A percentile compares a stretch with the other conserved stretches of the same genome.
These are phyloP conservation scores for Penicillium pulvis DNA, from an alignment of 495 filamentous ascomycete genomes.

Conservation along the genomic window DNA sequence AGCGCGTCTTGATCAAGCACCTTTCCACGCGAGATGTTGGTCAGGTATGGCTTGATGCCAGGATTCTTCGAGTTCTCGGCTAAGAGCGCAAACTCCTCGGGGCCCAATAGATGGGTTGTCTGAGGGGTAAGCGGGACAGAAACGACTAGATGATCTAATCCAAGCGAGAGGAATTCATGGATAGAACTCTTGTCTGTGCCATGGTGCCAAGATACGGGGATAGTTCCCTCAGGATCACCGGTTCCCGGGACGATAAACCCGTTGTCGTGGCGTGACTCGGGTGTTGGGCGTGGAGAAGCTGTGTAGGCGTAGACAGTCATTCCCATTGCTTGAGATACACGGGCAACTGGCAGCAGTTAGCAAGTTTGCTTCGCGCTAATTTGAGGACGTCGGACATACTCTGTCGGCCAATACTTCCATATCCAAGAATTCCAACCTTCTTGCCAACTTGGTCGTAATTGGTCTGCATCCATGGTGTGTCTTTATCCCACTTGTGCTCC, in stretches of 20 bases:
- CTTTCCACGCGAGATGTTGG: constrained; percentile 74
- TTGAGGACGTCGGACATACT: constrained; percentile 26
- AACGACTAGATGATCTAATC: constrained; percentile 76
- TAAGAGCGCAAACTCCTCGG: constrained; percentile 68
- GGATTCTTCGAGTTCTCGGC: constrained; percentile 39
- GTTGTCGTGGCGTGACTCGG: constrained; percentile 59
- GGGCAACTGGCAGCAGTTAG: constrained; percentile 47
- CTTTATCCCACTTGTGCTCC: constrained; percentile 40
- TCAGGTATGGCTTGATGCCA: constrained; percentile 51
- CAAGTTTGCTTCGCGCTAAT: not conserved
- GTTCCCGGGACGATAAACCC: constrained; percentile 74
- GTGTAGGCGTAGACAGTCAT: constrained; percentile 86
- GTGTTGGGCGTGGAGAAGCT: constrained; percentile 57
- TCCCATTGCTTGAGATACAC: constrained; percentile 69
- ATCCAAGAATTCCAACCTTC: constrained; percentile 75
- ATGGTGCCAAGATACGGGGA: constrained; percentile 74
- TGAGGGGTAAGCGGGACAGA: constrained; percentile 70
- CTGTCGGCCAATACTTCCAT: constrained; percentile 82
- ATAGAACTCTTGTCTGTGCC: constrained; percentile 62
- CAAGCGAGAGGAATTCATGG: constrained; percentile 65
- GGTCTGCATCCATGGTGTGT: constrained; percentile 15
- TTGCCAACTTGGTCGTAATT: constrained; percentile 56
- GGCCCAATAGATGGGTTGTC: constrained; percentile 63
- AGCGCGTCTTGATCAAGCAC: constrained; percentile 72
- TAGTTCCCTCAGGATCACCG: constrained; percentile 71